Evolutionary conservation across 2,329 filamentous ascomycete genomes (phyloP).

Genomic region (Trichoderma guizhouense): DNA sequence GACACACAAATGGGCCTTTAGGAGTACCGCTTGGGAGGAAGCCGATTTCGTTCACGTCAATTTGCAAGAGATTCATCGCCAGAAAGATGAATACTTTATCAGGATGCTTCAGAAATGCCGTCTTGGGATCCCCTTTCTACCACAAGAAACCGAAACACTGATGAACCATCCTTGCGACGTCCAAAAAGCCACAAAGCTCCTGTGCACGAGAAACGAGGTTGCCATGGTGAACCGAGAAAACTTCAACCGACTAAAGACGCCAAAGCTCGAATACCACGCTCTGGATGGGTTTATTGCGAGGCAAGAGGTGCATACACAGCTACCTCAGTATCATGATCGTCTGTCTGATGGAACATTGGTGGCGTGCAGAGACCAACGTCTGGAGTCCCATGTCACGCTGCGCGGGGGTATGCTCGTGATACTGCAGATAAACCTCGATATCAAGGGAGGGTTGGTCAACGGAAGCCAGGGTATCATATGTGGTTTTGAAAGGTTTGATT

Average conservation of each 20-base stretch:
- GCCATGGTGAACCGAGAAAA: not conserved
- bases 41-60: slow-evolving; percentile 53
- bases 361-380: slow-evolving; percentile 19
- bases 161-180: slow-evolving; percentile 12
- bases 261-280: not conserved
- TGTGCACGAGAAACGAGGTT: slow-evolving; percentile 11
- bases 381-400: slow-evolving; percentile 21
- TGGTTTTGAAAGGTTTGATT: slow-evolving; percentile 22
- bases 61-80: slow-evolving; percentile 55
- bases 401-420: slow-evolving; percentile 25
- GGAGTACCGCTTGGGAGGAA: slow-evolving; percentile 52
- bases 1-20: slow-evolving; percentile 61
- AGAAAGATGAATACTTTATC: slow-evolving; percentile 41
- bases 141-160: not conserved
- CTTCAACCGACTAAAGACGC: not conserved
- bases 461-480: slow-evolving; percentile 28
- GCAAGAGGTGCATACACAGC: not conserved
- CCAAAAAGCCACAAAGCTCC: slow-evolving; percentile 8
- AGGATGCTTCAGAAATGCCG: slow-evolving; percentile 16
- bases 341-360: slow-evolving; percentile 19
- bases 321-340: not conserved
- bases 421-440: slow-evolving; percentile 27
- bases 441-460: slow-evolving; percentile 22
- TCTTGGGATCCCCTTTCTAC: not conserved
- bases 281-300: slow-evolving; percentile 4